Evolutionary conservation across 2,329 filamentous ascomycete species (phyloP).

Genomic region (Ascochyta clinopodiicola): DNA sequence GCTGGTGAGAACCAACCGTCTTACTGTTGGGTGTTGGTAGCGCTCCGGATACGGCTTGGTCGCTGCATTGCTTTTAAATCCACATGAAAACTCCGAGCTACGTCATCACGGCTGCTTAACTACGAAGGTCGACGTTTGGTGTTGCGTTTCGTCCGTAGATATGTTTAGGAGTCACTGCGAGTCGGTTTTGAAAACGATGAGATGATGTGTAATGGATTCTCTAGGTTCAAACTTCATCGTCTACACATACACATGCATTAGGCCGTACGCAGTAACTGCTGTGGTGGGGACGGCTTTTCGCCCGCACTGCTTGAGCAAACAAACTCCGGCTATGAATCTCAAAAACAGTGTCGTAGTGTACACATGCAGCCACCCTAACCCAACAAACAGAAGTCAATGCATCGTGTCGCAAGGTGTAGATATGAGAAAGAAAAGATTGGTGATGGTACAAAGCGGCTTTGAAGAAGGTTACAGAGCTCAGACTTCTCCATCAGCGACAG

Average conservation of each 20-base stretch:
- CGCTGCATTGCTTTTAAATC: constrained; percentile 7
- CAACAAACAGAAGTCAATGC: background rate
- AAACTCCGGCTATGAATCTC: constrained; percentile 1
- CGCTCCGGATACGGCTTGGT: background rate
- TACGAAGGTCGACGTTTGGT: background rate
- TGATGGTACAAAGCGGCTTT: constrained; percentile 4
- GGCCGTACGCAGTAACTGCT: background rate
- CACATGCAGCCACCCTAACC: constrained; percentile 2
- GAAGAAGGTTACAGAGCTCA: constrained; percentile 12
- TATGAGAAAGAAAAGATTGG: background rate
- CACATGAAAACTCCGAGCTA: background rate
- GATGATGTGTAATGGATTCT: background rate
- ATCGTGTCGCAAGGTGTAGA: constrained; percentile 2
- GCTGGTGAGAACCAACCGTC: too few relatives aligned
- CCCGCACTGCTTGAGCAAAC: background rate
- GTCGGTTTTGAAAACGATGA: background rate
- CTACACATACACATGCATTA: background rate
- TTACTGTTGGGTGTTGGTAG: background rate
- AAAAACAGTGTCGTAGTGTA: constrained; percentile 6
- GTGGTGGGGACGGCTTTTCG: background rate
- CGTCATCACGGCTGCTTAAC: constrained; percentile 2
- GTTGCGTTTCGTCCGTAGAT: constrained; percentile 7
- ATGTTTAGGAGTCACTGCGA: background rate
- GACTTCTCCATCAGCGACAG: constrained; percentile 55
- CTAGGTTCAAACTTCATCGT: background rate